These are phyloP conservation scores for Nitzschia putrida DNA, from an alignment of 108 stramenopile genomes.

Conservation along the genomic window DNA sequence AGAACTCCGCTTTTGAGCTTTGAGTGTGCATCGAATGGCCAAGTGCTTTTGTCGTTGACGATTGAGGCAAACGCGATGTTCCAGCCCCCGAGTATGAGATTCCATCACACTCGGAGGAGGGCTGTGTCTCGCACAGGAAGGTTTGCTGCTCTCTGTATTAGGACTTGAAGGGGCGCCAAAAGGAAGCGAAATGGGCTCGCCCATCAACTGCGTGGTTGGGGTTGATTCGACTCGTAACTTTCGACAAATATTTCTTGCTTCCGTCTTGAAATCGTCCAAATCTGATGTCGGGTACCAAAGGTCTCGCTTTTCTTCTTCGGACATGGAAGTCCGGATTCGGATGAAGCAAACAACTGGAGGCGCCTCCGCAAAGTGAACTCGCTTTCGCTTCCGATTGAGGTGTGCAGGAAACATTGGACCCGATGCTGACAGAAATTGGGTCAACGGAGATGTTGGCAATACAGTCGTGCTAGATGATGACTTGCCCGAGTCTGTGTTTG, in stretches of 20 bases:
- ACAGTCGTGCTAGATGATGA: too few species aligned
- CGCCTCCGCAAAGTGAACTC: conserved; percentile 20
- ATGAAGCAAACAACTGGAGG: conserved; percentile 13
- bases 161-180: background rate
- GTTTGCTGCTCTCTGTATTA: background rate
- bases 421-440: too few species aligned
- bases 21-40: conserved; percentile 29
- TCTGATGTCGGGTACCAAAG: conserved; percentile 34
- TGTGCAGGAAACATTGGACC: too few species aligned
- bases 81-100: conserved; percentile 28
- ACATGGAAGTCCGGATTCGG: conserved; percentile 29
- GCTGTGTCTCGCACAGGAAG: background rate
- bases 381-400: background rate
- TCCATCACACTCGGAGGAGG: background rate
- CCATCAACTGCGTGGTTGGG: background rate
- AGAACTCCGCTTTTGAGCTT: conserved; percentile 27
- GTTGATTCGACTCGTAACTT: conserved; percentile 20
- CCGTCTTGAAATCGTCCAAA: conserved; percentile 29
- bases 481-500: too few species aligned
- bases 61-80: conserved; percentile 40
- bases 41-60: conserved; percentile 41
- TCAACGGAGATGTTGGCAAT: too few species aligned
- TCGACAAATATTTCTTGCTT: conserved; percentile 28
- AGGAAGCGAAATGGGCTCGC: background rate
- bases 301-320: conserved; percentile 14